Conservation (phyloP, 192 early-diverging fungal genomes). For the Nowakowskiella sp. region DNA sequence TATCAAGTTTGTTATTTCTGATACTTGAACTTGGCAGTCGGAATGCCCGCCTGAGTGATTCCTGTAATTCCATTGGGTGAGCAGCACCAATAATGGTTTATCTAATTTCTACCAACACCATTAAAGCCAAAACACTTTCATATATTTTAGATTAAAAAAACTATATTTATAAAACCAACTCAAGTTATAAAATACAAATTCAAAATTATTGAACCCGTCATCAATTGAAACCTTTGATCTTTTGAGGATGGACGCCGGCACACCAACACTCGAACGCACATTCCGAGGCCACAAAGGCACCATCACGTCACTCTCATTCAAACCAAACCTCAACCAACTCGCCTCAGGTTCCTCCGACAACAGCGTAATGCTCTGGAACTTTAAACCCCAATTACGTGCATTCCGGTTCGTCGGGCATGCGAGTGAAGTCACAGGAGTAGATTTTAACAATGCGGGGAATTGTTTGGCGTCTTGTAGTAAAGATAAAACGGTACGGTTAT, state of each 20-base stretch:
- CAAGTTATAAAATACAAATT: too few relatives aligned
- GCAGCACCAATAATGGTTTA: too few relatives aligned
- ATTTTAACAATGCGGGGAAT: conserved; percentile 44
- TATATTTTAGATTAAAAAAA: too few relatives aligned
- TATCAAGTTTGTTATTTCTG: too few relatives aligned
- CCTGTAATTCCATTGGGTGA: too few relatives aligned
- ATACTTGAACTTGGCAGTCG: too few relatives aligned
- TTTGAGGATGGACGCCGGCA: conserved; percentile 4
- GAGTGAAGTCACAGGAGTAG: conserved; percentile 44
- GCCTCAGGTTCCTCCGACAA: conserved; percentile 46
- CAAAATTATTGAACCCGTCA: too few relatives aligned
- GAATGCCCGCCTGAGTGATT: too few relatives aligned
- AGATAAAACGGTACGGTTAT: conserved; percentile 49
- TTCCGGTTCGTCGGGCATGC: conserved; percentile 54
- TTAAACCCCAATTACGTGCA: conserved; percentile 49
- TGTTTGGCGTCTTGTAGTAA: conserved; percentile 43
- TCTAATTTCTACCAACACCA: too few relatives aligned
- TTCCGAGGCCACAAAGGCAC: conserved; percentile 55
- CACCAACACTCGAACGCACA: conserved; percentile 45
- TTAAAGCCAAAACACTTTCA: too few relatives aligned
- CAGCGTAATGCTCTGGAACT: conserved; percentile 62
- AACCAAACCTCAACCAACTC: conserved; percentile 48
- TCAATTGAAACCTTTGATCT: too few relatives aligned
- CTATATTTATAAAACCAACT: too few relatives aligned
- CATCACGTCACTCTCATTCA: conserved; percentile 44